These are phyloP conservation scores for Boletales sp. DNA, from an alignment of 768 basidiomycete genomes.

Conservation along the genomic window DNA sequence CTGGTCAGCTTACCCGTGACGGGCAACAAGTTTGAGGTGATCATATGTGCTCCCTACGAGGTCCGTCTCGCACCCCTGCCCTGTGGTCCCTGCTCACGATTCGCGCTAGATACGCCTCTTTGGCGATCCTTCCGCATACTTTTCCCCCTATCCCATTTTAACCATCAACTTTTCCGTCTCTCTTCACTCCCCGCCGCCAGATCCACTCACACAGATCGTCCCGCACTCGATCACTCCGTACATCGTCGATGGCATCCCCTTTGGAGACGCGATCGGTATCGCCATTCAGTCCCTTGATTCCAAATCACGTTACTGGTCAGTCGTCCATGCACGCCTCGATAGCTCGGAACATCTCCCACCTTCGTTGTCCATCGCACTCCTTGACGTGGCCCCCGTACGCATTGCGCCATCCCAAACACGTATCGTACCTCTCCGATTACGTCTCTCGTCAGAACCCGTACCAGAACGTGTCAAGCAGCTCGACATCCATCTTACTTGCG, in stretches of 20 bases:
- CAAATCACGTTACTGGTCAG: conserved; percentile 51
- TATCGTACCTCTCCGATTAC: conserved; percentile 49
- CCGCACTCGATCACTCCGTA: conserved; percentile 59
- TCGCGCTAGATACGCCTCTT: conserved; percentile 69
- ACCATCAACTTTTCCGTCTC: conserved; percentile 49
- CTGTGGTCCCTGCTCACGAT: too few species aligned
- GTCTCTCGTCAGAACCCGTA: conserved; percentile 36
- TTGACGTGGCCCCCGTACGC: conserved; percentile 21
- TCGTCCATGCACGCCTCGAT: conserved; percentile 24
- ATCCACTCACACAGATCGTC: conserved; percentile 38
- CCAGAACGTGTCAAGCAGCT: conserved; percentile 31
- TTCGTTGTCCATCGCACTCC: conserved; percentile 18
- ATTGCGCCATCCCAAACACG: conserved; percentile 65
- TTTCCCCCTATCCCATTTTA: conserved; percentile 49
- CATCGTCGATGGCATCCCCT: conserved; percentile 71
- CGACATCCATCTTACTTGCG: conserved; percentile 36
- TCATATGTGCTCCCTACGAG: conserved; percentile 84
- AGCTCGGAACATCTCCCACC: conserved; percentile 1
- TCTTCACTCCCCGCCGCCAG: conserved; percentile 28
- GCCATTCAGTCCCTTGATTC: conserved; percentile 47
- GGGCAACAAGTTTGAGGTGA: conserved; percentile 60
- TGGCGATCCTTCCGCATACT: conserved; percentile 57
- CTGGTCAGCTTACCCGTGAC: conserved; percentile 44
- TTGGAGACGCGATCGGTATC: conserved; percentile 68
- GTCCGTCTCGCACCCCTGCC: conserved; percentile 31